These are phyloP conservation scores for Claviceps purpurea DNA, from an alignment of 2,329 filamentous ascomycete genomes.

Conservation along the genomic window DNA sequence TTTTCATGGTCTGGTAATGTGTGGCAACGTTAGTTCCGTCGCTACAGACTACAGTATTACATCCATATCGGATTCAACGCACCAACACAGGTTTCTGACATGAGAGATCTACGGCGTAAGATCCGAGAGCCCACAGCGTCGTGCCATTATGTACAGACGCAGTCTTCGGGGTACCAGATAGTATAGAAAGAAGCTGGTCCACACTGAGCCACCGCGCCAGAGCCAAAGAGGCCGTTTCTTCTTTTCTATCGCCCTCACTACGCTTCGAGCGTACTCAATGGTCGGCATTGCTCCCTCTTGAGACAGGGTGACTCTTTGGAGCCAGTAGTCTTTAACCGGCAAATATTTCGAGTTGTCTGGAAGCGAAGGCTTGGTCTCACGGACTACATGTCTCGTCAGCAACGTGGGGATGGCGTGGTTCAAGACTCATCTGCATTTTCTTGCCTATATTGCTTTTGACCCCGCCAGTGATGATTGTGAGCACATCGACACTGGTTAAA, in stretches of 20 bases:
- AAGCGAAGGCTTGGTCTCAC: constrained; percentile 5
- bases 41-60: too few relatives aligned
- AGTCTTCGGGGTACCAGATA: constrained; percentile 5
- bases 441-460: constrained; percentile 10
- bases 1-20: too few relatives aligned
- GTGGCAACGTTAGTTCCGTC: too few relatives aligned
- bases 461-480: constrained; percentile 8
- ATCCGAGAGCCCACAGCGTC: neutral
- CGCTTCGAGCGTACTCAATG: constrained; percentile 8
- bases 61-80: neutral
- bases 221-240: constrained; percentile 8
- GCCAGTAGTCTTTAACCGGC: constrained; percentile 7
- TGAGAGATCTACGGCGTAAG: neutral
- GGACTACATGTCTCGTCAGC: constrained; percentile 1
- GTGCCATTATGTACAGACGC: neutral
- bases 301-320: constrained; percentile 3
- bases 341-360: constrained; percentile 7
- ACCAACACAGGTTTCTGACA: neutral
- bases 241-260: constrained; percentile 7
- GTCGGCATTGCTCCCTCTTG: constrained; percentile 5
- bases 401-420: neutral
- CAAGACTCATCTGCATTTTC: neutral
- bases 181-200: constrained; percentile 12
- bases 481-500: constrained; percentile 6
- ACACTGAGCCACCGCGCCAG: constrained; percentile 7